A percentile compares a stretch with the other conserved stretches of the same genome.
Evolutionary conservation across 164 flowering plant genomes (phyloP).

Genomic region (grape (Vitis vinifera)): ASM3070453v1 NC_081821.1:2822501-2823000

Average conservation of each 20-base stretch:
- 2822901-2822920: too few relatives aligned
- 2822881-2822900: too few relatives aligned
- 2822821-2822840: too few relatives aligned
- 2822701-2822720: constrained; percentile 39
- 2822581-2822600: constrained; percentile 9
- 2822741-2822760: too few relatives aligned
- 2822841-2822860: too few relatives aligned
- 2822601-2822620: constrained; percentile 71
- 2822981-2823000: too few relatives aligned
- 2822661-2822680: constrained; percentile 50
- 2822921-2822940: too few relatives aligned
- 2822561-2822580: not conserved
- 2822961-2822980: too few relatives aligned
- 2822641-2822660: constrained; percentile 60
- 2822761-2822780: too few relatives aligned
- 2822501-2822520: not conserved
- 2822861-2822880: too few relatives aligned
- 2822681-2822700: constrained; percentile 61
- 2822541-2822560: not conserved
- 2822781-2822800: not conserved
- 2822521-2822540: not conserved
- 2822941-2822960: too few relatives aligned
- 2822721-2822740: too few relatives aligned
- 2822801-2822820: not conserved
- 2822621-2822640: constrained; percentile 70